phyloP scores from a whole-genome alignment of 2,329 filamentous ascomycete genomes.

The Zymoseptoria ardabiliae region DNA sequence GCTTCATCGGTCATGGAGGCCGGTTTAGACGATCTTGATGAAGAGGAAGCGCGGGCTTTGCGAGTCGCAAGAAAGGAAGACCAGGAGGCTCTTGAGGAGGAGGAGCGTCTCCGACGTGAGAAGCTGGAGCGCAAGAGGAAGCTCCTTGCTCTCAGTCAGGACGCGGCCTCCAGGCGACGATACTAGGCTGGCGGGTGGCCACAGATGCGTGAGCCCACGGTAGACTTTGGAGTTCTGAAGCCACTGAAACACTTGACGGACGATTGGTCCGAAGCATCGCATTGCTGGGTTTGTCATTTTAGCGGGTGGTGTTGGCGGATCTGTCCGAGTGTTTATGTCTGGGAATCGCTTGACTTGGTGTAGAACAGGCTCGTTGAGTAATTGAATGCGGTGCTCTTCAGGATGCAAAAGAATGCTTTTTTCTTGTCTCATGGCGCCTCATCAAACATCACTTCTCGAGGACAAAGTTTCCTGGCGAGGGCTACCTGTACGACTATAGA shows the following conservation, averaged over 20 bases:
- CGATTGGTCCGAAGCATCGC: neutral
- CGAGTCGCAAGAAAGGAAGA: conserved; percentile 61
- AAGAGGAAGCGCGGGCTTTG: conserved; percentile 60
- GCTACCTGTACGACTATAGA: too few species aligned
- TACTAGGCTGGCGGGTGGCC: conserved; percentile 1
- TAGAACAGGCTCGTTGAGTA: neutral
- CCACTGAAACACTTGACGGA: neutral
- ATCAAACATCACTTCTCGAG: too few species aligned
- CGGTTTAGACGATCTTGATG: conserved; percentile 64
- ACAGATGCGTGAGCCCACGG: neutral
- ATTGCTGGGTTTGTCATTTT: neutral
- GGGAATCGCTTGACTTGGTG: neutral
- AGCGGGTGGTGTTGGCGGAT: neutral
- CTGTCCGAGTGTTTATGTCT: neutral
- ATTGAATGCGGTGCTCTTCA: neutral
- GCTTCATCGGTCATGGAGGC: conserved; percentile 57
- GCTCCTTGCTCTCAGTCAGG: conserved; percentile 30
- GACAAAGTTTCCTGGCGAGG: too few species aligned
- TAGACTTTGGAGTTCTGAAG: neutral
- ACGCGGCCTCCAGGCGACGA: conserved; percentile 28
- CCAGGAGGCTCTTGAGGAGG: conserved; percentile 54
- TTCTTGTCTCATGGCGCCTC: too few species aligned
- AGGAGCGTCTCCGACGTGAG: conserved; percentile 53
- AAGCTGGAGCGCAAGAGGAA: conserved; percentile 49
- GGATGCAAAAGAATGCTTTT: too few species aligned